phyloP scores from a whole-genome alignment of 305 asterid genomes.

The Solanum aculeatissimum region DNA sequence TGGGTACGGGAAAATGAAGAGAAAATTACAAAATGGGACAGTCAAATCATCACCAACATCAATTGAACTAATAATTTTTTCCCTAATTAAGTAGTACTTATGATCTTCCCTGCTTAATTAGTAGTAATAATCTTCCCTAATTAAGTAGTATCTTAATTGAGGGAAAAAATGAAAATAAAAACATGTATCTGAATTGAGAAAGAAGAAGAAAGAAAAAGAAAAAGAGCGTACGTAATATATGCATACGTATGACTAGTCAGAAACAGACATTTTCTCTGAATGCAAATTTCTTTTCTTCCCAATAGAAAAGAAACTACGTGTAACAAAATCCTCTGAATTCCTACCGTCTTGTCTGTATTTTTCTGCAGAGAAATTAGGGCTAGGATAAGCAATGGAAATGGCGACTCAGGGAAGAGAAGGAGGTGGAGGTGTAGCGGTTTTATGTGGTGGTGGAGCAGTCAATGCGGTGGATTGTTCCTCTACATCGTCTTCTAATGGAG shows the following conservation, averaged over 20 bases:
- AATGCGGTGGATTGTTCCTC: constrained; percentile 11
- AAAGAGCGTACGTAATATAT: neutral
- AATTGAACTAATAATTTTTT: too few species aligned
- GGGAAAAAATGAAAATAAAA: too few species aligned
- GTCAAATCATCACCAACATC: too few species aligned
- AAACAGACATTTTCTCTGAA: neutral
- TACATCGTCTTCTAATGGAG: constrained; percentile 6
- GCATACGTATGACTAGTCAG: neutral
- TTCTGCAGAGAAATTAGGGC: neutral
- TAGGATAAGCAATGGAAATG: constrained; percentile 1
- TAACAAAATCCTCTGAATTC: neutral
- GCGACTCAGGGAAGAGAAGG: constrained; percentile 22
- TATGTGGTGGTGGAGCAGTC: constrained; percentile 29
- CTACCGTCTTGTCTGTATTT: neutral
- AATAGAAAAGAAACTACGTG: neutral
- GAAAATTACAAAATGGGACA: too few species aligned
- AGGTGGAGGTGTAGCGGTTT: constrained; percentile 27
- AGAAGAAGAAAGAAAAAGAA: neutral
- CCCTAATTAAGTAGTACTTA: too few species aligned
- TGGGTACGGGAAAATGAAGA: too few species aligned
- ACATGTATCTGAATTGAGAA: neutral
- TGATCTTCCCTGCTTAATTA: too few species aligned
- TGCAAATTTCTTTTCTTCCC: neutral
- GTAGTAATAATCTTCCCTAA: too few species aligned
- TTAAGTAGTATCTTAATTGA: too few species aligned